Conservation (phyloP, 202 grass and related monocot species). For the Hordeum pubiflorum region DNA sequence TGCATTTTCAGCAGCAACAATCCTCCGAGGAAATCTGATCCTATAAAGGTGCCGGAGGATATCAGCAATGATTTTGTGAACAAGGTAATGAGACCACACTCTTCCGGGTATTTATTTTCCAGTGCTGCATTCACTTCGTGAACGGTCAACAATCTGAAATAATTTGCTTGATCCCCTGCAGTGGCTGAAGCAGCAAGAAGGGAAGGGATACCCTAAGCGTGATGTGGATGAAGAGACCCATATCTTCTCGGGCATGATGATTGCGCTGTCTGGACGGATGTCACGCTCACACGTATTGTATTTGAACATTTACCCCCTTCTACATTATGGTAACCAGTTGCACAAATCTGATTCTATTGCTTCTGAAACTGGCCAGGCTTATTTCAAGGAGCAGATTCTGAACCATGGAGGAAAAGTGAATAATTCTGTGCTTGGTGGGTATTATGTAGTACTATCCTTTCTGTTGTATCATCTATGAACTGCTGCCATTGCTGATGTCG, state of each 20-base stretch:
- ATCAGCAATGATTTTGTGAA: constrained; percentile 39
- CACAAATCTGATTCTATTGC: constrained; percentile 6
- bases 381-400: constrained; percentile 67
- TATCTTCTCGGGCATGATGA: constrained; percentile 55
- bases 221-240: constrained; percentile 33
- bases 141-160: background rate
- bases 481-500: background rate
- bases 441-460: background rate
- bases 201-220: constrained; percentile 35
- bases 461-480: background rate
- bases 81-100: constrained; percentile 29
- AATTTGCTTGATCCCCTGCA: constrained; percentile 26
- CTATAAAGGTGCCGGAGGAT: constrained; percentile 45
- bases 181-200: constrained; percentile 54
- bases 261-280: constrained; percentile 70
- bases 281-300: constrained; percentile 63
- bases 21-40: constrained; percentile 30
- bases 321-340: background rate
- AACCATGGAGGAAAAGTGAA: constrained; percentile 69
- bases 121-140: background rate
- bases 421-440: constrained; percentile 53
- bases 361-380: constrained; percentile 36
- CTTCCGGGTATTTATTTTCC: background rate
- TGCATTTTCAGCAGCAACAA: constrained; percentile 38
- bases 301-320: background rate